Base-by-base conservation (phyloP, 306 rosid species). In the Clitoria ternatea region DNA sequence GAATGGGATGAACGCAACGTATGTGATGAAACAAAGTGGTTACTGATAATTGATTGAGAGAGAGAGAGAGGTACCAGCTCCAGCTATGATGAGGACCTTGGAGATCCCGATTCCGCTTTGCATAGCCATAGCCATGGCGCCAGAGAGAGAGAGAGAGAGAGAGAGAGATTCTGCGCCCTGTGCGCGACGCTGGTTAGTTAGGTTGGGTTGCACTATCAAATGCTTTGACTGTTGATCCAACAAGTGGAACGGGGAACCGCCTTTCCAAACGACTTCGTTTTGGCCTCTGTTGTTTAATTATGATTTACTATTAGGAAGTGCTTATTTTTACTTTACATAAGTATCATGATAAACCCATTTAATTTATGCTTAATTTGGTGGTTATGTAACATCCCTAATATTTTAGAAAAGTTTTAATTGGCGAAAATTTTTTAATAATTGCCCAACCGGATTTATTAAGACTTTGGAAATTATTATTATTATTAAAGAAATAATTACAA, bases 101-200 rank as follows among this genome's bases (percentile, higher is more conserved):
- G 91, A 83, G 12, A 89, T 1, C 15, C 87, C 96, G 22, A 85
- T 14, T 68, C 97, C 91, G 19, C 84, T 50, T 63, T 91, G 97
- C 86, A 87, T 57, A 45, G 93, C 96, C 97, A 91, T 89, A 76
- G 87, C 86, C 49, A 79, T 79, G 75, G 80, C 63, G 26, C 24
- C 15, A 22, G 45, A 48, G 24, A 35, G 48, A 39, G 26, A 70
- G 64, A 72, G 27, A 6, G 24, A 3, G 27, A 6, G 24, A 3
- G 30, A 19, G 60, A 60, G 45, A 56, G 22, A 19, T 24, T n/a
- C 12, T 11, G 65, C 35, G 12, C 59, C 55, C n/a, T 14, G 49
- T 6, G 6, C 14, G 32, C 18, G 15, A 14, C 3, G 50, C 60
- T 23, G 5, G 18, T 33, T 18, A 22, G 45, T 19, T 49, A 19